Conservation (phyloP, 768 basidiomycete genomes). For the Sarcodon aspratus region DNA sequence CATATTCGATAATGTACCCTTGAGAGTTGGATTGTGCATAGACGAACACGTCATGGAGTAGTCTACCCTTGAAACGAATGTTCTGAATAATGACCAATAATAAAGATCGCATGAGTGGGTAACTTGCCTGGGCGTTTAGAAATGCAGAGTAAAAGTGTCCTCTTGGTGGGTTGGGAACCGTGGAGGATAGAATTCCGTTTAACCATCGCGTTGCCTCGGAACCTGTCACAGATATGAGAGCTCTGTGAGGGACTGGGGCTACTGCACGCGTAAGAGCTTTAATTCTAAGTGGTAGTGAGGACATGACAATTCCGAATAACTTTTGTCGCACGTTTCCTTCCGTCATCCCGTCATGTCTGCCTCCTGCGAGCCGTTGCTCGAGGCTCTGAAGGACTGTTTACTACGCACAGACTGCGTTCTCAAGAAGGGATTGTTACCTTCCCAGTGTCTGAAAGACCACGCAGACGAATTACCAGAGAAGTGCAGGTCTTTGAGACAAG, state of each 20-base stretch:
- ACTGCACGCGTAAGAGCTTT: conserved; percentile 32
- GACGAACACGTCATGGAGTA: conserved; percentile 83
- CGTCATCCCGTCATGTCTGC: conserved; percentile 45
- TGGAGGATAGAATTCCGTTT: conserved; percentile 16
- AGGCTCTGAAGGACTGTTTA: conserved; percentile 75
- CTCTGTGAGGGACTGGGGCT: conserved; percentile 54
- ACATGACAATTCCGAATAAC: not conserved
- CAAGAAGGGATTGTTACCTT: conserved; percentile 68
- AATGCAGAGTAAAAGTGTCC: conserved; percentile 15
- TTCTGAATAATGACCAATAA: conserved; percentile 1
- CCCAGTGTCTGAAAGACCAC: conserved; percentile 74
- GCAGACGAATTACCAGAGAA: conserved; percentile 66
- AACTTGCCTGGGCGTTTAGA: conserved; percentile 16
- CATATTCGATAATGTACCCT: conserved; percentile 63
- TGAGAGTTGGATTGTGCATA: conserved; percentile 42
- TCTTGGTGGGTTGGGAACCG: conserved; percentile 9
- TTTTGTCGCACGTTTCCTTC: no score
- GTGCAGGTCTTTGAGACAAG: conserved; percentile 69
- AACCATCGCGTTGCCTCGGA: conserved; percentile 75
- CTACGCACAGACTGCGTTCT: conserved; percentile 82
- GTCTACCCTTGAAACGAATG: conserved; percentile 52
- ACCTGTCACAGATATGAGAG: conserved; percentile 67
- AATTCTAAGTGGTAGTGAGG: conserved; percentile 26
- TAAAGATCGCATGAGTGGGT: not conserved
- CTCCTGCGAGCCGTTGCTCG: conserved; percentile 67